Conservation (phyloP, 2,329 filamentous ascomycete species). For the Simplicillium sp. region DNA sequence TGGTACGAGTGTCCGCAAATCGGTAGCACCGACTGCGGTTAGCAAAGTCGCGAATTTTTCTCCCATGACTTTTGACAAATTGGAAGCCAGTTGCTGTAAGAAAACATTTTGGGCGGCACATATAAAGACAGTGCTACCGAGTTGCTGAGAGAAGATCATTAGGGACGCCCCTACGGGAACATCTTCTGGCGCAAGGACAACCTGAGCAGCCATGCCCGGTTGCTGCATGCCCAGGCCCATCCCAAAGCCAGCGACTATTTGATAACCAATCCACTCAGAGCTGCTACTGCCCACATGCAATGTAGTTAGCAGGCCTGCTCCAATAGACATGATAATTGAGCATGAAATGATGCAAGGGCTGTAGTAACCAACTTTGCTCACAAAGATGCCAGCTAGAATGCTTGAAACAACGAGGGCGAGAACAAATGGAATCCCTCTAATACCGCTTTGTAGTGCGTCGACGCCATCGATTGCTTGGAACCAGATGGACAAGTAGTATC, state of each 20-base stretch:
- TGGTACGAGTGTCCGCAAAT: constrained; percentile 12
- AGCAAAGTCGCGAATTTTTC: constrained; percentile 16
- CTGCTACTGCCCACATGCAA: constrained; percentile 13
- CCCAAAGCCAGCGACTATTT: constrained; percentile 26
- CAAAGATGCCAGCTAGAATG: constrained; percentile 14
- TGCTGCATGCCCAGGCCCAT: constrained; percentile 28
- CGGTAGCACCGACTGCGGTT: constrained; percentile 17
- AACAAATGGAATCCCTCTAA: constrained; percentile 19
- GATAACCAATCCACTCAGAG: constrained; percentile 29
- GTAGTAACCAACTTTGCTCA: constrained; percentile 22
- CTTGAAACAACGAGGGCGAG: constrained; percentile 17
- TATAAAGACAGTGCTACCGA: constrained; percentile 31
- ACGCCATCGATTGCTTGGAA: constrained; percentile 21
- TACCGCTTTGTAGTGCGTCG: constrained; percentile 19
- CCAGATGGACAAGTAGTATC: constrained; percentile 22
- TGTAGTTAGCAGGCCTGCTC: constrained; percentile 28
- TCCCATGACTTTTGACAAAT: constrained; percentile 19
- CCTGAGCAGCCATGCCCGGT: constrained; percentile 27
- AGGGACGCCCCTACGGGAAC: constrained; percentile 28
- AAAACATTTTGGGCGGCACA: constrained; percentile 36
- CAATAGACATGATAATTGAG: constrained; percentile 16
- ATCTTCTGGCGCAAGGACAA: constrained; percentile 25
- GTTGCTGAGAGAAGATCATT: constrained; percentile 25
- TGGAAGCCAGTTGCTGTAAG: constrained; percentile 26
- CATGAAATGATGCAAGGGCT: constrained; percentile 20